Percentiles rank a stretch among this genome's conserved stretches.
These are phyloP conservation scores for Sporisorium graminicola DNA, from an alignment of 1,284 basidiomycete species.

Conservation along the genomic window DNA sequence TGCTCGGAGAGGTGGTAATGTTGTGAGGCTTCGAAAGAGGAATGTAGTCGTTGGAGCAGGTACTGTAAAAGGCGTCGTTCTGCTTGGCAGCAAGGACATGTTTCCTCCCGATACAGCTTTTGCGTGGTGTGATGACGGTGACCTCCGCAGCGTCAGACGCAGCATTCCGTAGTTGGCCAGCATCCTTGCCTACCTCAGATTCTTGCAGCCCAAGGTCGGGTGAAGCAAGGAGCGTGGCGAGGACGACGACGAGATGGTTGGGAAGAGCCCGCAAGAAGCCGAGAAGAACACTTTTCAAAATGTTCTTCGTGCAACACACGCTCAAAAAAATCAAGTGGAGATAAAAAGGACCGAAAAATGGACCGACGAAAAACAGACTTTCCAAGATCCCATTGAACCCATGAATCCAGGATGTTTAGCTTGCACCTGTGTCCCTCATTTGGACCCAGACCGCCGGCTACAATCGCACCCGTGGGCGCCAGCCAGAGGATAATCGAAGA, in stretches of 20 bases:
- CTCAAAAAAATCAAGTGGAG: neutral
- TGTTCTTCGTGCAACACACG: neutral
- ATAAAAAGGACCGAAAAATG: conserved; percentile 6
- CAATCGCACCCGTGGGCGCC: no score
- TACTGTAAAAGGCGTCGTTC: neutral
- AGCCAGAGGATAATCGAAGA: no score
- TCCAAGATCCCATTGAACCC: neutral
- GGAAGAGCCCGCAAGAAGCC: neutral
- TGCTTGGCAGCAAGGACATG: neutral
- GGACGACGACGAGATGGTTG: neutral
- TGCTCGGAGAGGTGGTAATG: neutral
- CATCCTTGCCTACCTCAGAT: neutral
- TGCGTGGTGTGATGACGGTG: neutral
- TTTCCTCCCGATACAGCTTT: neutral
- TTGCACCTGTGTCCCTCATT: neutral
- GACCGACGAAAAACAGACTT: neutral
- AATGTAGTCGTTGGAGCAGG: neutral
- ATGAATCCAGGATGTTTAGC: neutral
- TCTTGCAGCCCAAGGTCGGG: no score
- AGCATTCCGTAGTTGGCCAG: neutral
- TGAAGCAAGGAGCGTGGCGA: neutral
- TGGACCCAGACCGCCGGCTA: neutral
- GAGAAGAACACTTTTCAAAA: neutral
- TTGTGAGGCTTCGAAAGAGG: neutral
- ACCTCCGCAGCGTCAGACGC: neutral